Conservation (phyloP, 2,329 filamentous ascomycete genomes). For the Claviceps purpurea region DNA sequence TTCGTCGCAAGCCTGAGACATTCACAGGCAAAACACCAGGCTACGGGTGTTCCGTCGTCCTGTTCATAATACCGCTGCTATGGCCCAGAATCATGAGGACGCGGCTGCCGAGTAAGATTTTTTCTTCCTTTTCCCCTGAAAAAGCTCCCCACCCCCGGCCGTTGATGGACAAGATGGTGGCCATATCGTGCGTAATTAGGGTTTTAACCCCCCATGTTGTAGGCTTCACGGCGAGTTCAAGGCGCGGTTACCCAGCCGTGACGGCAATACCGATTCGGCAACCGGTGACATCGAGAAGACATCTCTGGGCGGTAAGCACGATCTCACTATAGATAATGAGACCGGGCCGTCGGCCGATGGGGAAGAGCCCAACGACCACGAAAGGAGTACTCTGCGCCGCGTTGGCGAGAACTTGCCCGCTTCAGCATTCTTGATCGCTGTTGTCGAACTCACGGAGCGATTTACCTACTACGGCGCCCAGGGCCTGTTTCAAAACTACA, state of each 20-base stretch:
- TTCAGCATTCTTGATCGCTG: slow-evolving; percentile 41
- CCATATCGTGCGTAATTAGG: background rate
- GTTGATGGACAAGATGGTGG: no score
- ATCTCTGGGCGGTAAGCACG: slow-evolving; percentile 13
- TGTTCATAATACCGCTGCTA: slow-evolving; percentile 6
- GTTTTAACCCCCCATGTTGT: background rate
- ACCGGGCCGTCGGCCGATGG: slow-evolving; percentile 26
- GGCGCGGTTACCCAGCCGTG: slow-evolving; percentile 11
- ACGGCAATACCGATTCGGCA: slow-evolving; percentile 14
- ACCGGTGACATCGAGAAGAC: slow-evolving; percentile 12
- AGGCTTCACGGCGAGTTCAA: slow-evolving; percentile 18
- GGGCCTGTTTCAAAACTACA: slow-evolving; percentile 44
- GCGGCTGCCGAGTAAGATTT: slow-evolving; percentile 18
- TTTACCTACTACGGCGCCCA: slow-evolving; percentile 45
- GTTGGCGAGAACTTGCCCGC: slow-evolving; percentile 40
- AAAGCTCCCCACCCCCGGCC: no score
- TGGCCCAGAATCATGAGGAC: slow-evolving; percentile 22
- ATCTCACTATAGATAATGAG: slow-evolving; percentile 13
- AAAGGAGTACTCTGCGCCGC: slow-evolving; percentile 35
- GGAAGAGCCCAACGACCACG: slow-evolving; percentile 37
- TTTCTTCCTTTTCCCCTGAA: background rate
- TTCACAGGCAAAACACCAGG: no score
- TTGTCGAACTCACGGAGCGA: slow-evolving; percentile 42
- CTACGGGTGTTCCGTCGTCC: background rate
- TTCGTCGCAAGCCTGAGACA: background rate